phyloP scores from a whole-genome alignment of 352 stramenopile species.

The Pythium dissotocum region DNA sequence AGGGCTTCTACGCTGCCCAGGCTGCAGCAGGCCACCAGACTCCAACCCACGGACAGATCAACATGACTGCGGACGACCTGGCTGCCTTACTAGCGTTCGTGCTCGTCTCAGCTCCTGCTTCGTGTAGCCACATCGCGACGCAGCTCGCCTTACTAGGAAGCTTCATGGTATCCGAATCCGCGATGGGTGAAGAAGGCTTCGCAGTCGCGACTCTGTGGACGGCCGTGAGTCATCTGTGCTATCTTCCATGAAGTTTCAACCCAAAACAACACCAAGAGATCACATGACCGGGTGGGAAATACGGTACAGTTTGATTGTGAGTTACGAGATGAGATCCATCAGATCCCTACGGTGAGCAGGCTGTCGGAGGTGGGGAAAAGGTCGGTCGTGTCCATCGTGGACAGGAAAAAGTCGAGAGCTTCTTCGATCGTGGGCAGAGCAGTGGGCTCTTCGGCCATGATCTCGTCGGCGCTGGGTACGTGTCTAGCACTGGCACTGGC shows the following conservation, averaged over 20 bases:
- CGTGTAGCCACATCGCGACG: slow-evolving; percentile 50
- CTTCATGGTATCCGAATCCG: slow-evolving; percentile 40
- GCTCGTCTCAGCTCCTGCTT: slow-evolving; percentile 43
- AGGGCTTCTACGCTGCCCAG: slow-evolving; percentile 40
- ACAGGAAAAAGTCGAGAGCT: slow-evolving; percentile 30
- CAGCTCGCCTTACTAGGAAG: slow-evolving; percentile 62
- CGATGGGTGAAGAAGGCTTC: slow-evolving; percentile 47
- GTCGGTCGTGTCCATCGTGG: slow-evolving; percentile 11
- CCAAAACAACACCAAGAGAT: not conserved
- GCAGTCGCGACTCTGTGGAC: slow-evolving; percentile 51
- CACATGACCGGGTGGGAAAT: not conserved
- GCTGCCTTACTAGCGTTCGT: slow-evolving; percentile 55
- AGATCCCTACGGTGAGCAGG: slow-evolving; percentile 1
- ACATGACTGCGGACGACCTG: slow-evolving; percentile 53
- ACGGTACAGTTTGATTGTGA: not conserved
- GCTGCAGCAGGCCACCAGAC: slow-evolving; percentile 1
- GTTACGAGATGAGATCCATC: not conserved
- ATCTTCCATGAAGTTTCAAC: slow-evolving; percentile 19
- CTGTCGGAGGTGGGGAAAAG: not conserved
- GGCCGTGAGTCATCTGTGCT: slow-evolving; percentile 44
- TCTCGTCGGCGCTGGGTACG: slow-evolving; percentile 4
- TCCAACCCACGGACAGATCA: slow-evolving; percentile 28
- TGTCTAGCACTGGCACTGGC: slow-evolving; percentile 1
- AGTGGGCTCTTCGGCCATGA: not conserved
- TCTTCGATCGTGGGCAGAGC: slow-evolving; percentile 30